These are phyloP conservation scores for Lachnellula hyalina DNA, from an alignment of 2,329 filamentous ascomycete genomes.

Conservation along the genomic window DNA sequence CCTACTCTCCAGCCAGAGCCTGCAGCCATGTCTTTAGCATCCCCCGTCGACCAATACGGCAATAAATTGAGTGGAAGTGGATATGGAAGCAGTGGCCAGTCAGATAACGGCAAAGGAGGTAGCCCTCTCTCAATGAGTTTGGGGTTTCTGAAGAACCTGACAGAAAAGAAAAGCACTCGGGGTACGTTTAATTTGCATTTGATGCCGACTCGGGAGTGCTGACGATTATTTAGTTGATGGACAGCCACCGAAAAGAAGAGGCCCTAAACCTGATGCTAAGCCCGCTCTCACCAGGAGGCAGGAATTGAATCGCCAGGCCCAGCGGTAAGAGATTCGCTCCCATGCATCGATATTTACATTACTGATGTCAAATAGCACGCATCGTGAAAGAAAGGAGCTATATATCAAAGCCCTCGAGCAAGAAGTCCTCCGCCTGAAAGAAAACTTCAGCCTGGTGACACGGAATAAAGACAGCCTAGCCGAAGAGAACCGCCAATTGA, in stretches of 20 bases:
- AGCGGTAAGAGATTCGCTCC: constrained; percentile 58
- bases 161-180: constrained; percentile 72
- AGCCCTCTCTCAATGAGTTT: constrained; percentile 42
- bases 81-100: constrained; percentile 28
- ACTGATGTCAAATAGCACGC: constrained; percentile 59
- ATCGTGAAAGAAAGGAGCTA: constrained; percentile 92
- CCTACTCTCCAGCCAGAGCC: background rate
- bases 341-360: too few species aligned
- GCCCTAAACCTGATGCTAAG: constrained; percentile 94
- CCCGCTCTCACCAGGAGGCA: constrained; percentile 87
- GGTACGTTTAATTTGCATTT: constrained; percentile 41
- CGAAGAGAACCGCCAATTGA: constrained; percentile 76
- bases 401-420: constrained; percentile 94
- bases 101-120: constrained; percentile 25
- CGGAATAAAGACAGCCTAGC: constrained; percentile 71
- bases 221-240: constrained; percentile 53
- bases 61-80: constrained; percentile 25
- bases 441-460: constrained; percentile 68
- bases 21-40: constrained; percentile 24
- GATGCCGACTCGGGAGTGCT: background rate
- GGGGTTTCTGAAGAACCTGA: constrained; percentile 60
- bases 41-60: constrained; percentile 26
- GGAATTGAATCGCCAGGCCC: constrained; percentile 91
- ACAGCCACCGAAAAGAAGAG: constrained; percentile 79
- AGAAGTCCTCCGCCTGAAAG: constrained; percentile 83